phyloP scores from a whole-genome alignment of 2,329 filamentous ascomycete species.

The Penicillium sp. region DNA sequence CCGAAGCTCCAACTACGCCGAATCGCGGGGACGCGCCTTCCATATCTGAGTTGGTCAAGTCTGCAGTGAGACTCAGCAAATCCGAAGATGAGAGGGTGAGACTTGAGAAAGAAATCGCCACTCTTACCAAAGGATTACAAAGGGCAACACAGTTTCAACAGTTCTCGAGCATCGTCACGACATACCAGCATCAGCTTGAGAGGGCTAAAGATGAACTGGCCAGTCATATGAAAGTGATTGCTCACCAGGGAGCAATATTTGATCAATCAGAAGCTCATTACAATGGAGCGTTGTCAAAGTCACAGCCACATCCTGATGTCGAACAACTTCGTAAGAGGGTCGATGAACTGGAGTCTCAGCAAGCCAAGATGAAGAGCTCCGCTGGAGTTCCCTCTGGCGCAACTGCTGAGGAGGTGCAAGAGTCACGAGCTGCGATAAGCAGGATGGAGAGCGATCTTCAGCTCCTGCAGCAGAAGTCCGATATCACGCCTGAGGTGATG shows the following conservation, averaged over 20 bases:
- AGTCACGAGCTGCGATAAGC: too few relatives aligned
- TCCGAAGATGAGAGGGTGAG: conserved; percentile 28
- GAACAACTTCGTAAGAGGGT: conserved; percentile 11
- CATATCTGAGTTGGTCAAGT: conserved; percentile 1
- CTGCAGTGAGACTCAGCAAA: conserved; percentile 8
- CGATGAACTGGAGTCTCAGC: conserved; percentile 18
- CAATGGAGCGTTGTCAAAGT: neutral
- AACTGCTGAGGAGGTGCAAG: too few relatives aligned
- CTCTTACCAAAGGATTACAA: conserved; percentile 41
- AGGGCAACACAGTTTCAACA: conserved; percentile 18
- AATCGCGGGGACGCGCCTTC: neutral
- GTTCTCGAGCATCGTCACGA: conserved; percentile 27
- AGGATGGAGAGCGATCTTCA: neutral
- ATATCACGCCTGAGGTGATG: neutral
- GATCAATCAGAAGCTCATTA: neutral
- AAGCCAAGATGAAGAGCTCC: conserved; percentile 1
- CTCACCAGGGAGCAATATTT: neutral
- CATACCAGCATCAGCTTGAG: conserved; percentile 19
- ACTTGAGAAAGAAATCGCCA: conserved; percentile 31
- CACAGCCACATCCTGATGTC: neutral
- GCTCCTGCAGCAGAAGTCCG: neutral
- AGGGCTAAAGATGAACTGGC: conserved; percentile 10
- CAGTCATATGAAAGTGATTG: neutral
- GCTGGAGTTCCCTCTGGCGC: too few relatives aligned
- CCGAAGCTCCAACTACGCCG: neutral